These are phyloP conservation scores for Auriculariales sp. DNA, from an alignment of 768 basidiomycete species.

Conservation along the genomic window DNA sequence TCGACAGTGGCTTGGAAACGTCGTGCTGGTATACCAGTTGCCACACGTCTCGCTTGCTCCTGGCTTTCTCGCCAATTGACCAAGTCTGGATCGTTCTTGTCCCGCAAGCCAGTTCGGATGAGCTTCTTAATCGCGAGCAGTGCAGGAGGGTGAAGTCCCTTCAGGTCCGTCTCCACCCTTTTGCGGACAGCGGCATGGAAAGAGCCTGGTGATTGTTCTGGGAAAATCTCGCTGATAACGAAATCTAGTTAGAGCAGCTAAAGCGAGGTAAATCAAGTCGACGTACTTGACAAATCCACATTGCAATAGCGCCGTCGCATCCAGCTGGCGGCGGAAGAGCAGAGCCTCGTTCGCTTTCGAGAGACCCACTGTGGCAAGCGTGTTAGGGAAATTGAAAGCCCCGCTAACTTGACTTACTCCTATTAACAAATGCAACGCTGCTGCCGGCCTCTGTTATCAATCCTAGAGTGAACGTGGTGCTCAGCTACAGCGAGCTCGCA, in stretches of 20 bases:
- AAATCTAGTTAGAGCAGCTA: constrained; percentile 2
- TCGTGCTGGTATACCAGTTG: constrained; percentile 36
- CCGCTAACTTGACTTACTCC: constrained; percentile 26
- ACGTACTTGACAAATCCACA: constrained; percentile 54
- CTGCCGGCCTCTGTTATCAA: constrained; percentile 56
- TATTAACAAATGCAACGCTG: constrained; percentile 52
- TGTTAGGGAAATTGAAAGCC: background rate
- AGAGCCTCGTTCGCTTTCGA: constrained; percentile 59
- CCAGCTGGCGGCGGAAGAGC: constrained; percentile 53
- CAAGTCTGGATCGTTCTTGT: constrained; percentile 49
- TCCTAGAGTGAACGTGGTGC: constrained; percentile 22
- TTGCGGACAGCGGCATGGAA: constrained; percentile 41
- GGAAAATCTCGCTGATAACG: constrained; percentile 39
- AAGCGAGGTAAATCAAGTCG: background rate
- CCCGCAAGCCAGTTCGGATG: constrained; percentile 38
- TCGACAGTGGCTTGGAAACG: background rate
- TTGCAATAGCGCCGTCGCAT: constrained; percentile 37
- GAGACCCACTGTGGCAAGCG: constrained; percentile 37
- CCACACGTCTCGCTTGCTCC: constrained; percentile 50
- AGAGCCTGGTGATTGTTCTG: constrained; percentile 29
- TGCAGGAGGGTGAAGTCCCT: constrained; percentile 41
- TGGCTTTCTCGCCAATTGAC: constrained; percentile 57
- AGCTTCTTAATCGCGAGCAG: constrained; percentile 38
- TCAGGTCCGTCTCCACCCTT: constrained; percentile 37
- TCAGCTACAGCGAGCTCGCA: constrained; percentile 2